Conservation (phyloP, 129 eudicot genomes). For the Chrysanthemum seticuspe region DNA sequence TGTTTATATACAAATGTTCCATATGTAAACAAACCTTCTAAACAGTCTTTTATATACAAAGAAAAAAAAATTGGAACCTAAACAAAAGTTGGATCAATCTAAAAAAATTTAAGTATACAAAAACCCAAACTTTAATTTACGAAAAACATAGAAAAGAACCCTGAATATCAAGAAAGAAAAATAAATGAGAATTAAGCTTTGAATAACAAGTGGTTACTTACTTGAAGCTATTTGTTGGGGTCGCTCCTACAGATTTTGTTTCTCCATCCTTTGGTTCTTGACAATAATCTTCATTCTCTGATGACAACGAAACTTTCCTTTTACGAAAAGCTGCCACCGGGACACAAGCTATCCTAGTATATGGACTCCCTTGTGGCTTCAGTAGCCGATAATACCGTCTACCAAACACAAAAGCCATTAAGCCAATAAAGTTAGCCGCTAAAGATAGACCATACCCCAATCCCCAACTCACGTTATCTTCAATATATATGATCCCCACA, state of each 20-base stretch:
- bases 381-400: slow-evolving; percentile 29
- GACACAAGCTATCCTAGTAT: slow-evolving; percentile 36
- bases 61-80: too few species aligned
- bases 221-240: slow-evolving; percentile 33
- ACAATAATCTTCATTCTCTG: slow-evolving; percentile 28
- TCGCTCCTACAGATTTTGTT: slow-evolving; percentile 5
- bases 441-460: slow-evolving; percentile 40
- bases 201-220: neutral
- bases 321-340: slow-evolving; percentile 39
- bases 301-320: slow-evolving; percentile 27
- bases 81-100: too few species aligned
- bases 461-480: slow-evolving; percentile 54
- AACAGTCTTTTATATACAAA: too few species aligned
- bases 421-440: slow-evolving; percentile 36
- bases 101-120: too few species aligned
- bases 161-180: too few species aligned
- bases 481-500: slow-evolving; percentile 39
- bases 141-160: too few species aligned
- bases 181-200: too few species aligned
- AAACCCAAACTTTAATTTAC: too few species aligned
- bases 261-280: slow-evolving; percentile 11
- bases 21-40: too few species aligned
- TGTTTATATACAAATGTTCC: too few species aligned
- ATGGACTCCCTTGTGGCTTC: slow-evolving; percentile 43
- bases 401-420: slow-evolving; percentile 35